A percentile compares a stretch with the other conserved stretches of the same genome.
These are phyloP conservation scores for Mortierella sp. DNA, from an alignment of 371 early-diverging fungal genomes.

Conservation along the genomic window DNA sequence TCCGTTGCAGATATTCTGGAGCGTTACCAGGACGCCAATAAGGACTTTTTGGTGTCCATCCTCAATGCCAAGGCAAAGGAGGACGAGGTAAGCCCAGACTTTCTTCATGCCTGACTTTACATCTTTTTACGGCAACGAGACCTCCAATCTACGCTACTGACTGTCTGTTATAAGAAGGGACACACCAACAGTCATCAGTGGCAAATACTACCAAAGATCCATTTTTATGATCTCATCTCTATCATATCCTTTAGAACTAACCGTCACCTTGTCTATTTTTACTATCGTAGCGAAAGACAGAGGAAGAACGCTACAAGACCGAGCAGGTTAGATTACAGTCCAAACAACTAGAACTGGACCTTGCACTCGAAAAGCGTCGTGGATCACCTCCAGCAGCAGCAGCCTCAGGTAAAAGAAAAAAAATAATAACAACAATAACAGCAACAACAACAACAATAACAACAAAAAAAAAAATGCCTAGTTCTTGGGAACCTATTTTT, in stretches of 20 bases:
- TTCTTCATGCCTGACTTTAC: neutral
- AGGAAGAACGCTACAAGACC: constrained; percentile 59
- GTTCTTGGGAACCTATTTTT: no score
- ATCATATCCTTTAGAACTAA: neutral
- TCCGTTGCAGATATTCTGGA: constrained; percentile 50
- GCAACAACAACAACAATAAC: no score
- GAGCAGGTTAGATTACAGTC: constrained; percentile 56
- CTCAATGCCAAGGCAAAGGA: constrained; percentile 55
- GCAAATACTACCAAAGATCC: no score
- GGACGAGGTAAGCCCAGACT: constrained; percentile 38
- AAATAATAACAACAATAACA: no score
- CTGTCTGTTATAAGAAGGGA: neutral
- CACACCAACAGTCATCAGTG: neutral
- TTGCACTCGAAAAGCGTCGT: constrained; percentile 50
- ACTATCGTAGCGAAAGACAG: constrained; percentile 45
- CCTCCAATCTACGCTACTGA: no score
- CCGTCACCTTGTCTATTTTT: neutral
- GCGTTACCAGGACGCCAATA: constrained; percentile 41
- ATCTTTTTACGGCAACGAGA: neutral
- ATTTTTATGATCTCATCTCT: neutral
- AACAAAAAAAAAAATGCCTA: no score
- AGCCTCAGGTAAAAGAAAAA: neutral
- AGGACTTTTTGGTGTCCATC: constrained; percentile 46
- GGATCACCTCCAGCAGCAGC: constrained; percentile 43
- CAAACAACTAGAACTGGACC: constrained; percentile 57